phyloP scores from a whole-genome alignment of 768 basidiomycete species.

The Dacryopinax primogenitus region DNA sequence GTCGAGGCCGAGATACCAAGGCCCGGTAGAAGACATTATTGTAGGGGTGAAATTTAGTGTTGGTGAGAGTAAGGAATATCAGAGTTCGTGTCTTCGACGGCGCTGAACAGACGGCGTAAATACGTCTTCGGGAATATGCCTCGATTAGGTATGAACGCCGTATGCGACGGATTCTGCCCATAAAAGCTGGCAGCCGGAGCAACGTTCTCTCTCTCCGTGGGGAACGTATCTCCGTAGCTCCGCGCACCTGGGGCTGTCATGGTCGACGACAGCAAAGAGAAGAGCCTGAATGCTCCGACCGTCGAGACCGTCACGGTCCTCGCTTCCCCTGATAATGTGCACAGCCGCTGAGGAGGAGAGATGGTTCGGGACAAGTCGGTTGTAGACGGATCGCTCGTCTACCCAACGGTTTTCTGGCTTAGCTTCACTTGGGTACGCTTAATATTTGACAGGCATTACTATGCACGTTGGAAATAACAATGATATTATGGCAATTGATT shows the following conservation, averaged over 20 bases:
- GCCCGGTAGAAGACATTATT: constrained; percentile 6
- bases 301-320: neutral
- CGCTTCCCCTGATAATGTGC: neutral
- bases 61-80: too few relatives aligned
- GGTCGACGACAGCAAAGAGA: neutral
- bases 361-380: neutral
- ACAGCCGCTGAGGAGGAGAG: neutral
- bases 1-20: constrained; percentile 64
- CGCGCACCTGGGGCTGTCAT: neutral
- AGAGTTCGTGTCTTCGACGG: neutral
- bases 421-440: too few relatives aligned
- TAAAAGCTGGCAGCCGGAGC: neutral
- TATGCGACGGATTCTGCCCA: neutral
- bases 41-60: neutral
- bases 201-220: neutral
- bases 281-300: neutral
- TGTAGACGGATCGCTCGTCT: neutral
- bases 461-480: too few relatives aligned
- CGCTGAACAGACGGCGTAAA: neutral
- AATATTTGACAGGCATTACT: too few relatives aligned
- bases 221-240: neutral
- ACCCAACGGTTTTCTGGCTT: constrained; percentile 8
- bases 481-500: neutral
- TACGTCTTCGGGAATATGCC: neutral
- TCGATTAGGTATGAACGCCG: neutral